Evolutionary conservation across 1,139 yeast species (phyloP).

Genomic region (Protomyces gravidus): DNA sequence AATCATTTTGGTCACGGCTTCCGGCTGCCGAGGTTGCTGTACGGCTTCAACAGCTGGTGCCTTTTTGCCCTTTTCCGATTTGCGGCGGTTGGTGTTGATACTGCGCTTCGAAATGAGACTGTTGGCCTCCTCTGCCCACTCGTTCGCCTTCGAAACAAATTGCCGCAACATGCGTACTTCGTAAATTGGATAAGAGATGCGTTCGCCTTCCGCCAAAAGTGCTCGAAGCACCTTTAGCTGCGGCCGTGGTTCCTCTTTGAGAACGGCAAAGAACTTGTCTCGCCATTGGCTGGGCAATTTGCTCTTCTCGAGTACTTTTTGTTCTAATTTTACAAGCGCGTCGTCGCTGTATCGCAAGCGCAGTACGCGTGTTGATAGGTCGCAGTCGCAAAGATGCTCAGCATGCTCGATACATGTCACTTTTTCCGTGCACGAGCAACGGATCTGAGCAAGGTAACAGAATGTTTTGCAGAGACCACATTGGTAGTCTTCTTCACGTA

Average conservation of each 20-base stretch:
- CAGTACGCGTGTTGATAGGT: constrained; percentile 27
- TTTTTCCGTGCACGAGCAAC: constrained; percentile 33
- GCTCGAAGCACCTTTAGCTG: constrained; percentile 50
- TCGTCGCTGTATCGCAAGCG: constrained; percentile 49
- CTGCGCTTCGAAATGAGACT: constrained; percentile 49
- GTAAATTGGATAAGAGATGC: constrained; percentile 43
- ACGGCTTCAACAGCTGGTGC: background rate
- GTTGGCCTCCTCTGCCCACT: constrained; percentile 58
- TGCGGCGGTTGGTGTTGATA: constrained; percentile 44
- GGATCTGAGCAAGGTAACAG: constrained; percentile 38
- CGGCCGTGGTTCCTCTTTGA: constrained; percentile 45
- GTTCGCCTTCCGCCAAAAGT: constrained; percentile 55
- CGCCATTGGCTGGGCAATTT: constrained; percentile 55
- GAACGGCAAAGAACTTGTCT: constrained; percentile 45
- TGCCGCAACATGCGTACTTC: constrained; percentile 43
- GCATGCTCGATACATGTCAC: constrained; percentile 49
- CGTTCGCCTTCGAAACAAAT: constrained; percentile 49
- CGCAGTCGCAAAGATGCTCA: constrained; percentile 38
- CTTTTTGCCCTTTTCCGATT: constrained; percentile 39
- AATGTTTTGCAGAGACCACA: constrained; percentile 37
- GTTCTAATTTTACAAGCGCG: constrained; percentile 44
- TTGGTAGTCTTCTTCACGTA: constrained; percentile 33
- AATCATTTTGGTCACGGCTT: constrained; percentile 44
- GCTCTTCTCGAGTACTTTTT: constrained; percentile 42
- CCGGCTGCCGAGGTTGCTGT: constrained; percentile 32